Evolutionary conservation across 2,329 filamentous ascomycete species (phyloP).

Genomic region (Cercospora sojina): DNA sequence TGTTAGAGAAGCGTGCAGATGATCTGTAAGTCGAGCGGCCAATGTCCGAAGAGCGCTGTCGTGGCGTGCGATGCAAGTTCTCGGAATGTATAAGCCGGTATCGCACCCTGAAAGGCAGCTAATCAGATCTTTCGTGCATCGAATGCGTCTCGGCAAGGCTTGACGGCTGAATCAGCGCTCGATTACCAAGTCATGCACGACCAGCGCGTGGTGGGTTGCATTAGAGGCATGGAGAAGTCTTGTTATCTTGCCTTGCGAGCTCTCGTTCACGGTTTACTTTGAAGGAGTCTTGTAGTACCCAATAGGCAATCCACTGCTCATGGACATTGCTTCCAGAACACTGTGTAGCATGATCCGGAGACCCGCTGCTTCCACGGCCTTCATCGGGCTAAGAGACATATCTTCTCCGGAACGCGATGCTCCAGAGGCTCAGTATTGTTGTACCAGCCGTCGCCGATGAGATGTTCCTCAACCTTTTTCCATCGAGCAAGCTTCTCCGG

Average conservation of each 20-base stretch:
- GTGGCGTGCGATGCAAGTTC: background rate
- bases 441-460: slow-evolving; percentile 46
- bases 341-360: background rate
- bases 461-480: slow-evolving; percentile 41
- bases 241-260: background rate
- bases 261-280: background rate
- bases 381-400: slow-evolving; percentile 31
- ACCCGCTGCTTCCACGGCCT: no score
- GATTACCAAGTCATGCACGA: background rate
- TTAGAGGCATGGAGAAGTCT: background rate
- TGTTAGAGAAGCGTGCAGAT: background rate
- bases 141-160: background rate
- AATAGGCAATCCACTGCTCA: no score
- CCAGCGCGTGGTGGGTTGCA: background rate
- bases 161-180: background rate
- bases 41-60: background rate
- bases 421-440: slow-evolving; percentile 31
- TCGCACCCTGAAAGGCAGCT: background rate
- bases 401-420: slow-evolving; percentile 20
- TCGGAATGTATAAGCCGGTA: background rate
- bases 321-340: background rate
- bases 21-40: background rate
- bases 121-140: background rate
- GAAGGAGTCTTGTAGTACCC: background rate
- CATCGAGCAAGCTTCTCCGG: slow-evolving; percentile 44